Evolutionary conservation across 176 grass and related monocot species (phyloP).

Genomic region (Lolium multiflorum): DNA sequence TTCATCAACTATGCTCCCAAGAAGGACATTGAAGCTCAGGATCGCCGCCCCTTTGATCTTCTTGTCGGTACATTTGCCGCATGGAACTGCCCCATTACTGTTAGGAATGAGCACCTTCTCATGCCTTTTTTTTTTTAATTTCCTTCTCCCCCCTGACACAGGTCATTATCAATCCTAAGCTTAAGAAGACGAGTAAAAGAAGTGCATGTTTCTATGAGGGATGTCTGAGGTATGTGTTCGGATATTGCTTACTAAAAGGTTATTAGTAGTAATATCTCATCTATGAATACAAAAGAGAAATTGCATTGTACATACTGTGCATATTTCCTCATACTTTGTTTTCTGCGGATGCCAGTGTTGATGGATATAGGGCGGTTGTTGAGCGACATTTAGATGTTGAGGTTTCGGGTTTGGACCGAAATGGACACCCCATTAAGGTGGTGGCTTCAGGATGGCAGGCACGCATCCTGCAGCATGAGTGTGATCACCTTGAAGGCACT

Average conservation of each 20-base stretch:
- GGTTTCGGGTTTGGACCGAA: slow-evolving; percentile 75
- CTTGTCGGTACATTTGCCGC: slow-evolving; percentile 53
- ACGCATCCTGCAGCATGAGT: slow-evolving; percentile 94
- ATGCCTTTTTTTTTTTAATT: not conserved
- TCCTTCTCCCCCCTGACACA: slow-evolving; percentile 32
- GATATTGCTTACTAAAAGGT: slow-evolving; percentile 25
- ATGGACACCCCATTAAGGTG: slow-evolving; percentile 72
- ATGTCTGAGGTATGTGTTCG: slow-evolving; percentile 74
- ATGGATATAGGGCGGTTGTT: slow-evolving; percentile 81
- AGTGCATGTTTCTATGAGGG: slow-evolving; percentile 89
- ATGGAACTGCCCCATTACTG: slow-evolving; percentile 8
- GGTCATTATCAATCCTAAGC: slow-evolving; percentile 91
- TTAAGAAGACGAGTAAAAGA: slow-evolving; percentile 72
- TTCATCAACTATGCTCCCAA: slow-evolving; percentile 88
- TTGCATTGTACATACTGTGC: not conserved
- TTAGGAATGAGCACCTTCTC: slow-evolving; percentile 13
- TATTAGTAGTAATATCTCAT: not conserved
- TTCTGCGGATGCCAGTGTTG: slow-evolving; percentile 59
- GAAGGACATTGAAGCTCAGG: slow-evolving; percentile 69
- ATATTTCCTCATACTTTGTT: slow-evolving; percentile 32
- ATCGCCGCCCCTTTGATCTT: slow-evolving; percentile 83
- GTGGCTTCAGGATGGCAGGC: slow-evolving; percentile 89
- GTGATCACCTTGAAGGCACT: slow-evolving; percentile 90
- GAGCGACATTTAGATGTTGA: slow-evolving; percentile 89
- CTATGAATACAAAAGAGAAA: not conserved